Evolutionary conservation across 2,329 filamentous ascomycete genomes (phyloP).

Genomic region (Mollisiaceae sp.): DNA sequence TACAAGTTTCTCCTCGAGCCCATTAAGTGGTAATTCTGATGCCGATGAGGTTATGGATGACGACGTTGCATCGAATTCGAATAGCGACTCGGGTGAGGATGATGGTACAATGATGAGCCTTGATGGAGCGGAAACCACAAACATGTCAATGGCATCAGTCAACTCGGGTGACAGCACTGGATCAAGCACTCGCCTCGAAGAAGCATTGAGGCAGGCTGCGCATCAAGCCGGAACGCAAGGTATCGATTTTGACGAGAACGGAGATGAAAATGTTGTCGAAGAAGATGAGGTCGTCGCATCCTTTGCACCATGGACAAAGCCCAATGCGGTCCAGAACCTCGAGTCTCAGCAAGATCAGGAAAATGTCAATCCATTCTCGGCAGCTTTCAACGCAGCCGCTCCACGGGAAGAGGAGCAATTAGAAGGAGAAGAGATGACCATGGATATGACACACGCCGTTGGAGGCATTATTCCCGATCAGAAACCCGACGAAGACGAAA

Average conservation of each 20-base stretch:
- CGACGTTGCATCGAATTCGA: conserved; percentile 56
- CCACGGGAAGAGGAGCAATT: conserved; percentile 39
- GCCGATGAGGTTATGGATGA: conserved; percentile 52
- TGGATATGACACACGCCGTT: conserved; percentile 60
- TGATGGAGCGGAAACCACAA: conserved; percentile 70
- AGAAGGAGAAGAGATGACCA: conserved; percentile 51
- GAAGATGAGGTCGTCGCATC: conserved; percentile 75
- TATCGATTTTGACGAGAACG: conserved; percentile 59
- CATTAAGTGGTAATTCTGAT: conserved; percentile 68
- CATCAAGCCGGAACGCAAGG: conserved; percentile 76
- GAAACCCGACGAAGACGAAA: conserved; percentile 50
- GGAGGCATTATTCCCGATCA: conserved; percentile 53
- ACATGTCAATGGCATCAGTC: conserved; percentile 67
- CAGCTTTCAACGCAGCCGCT: conserved; percentile 31
- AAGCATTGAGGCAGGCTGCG: conserved; percentile 77
- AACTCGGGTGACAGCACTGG: conserved; percentile 63
- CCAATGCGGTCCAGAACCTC: conserved; percentile 47
- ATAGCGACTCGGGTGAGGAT: conserved; percentile 62
- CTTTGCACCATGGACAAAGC: conserved; percentile 74
- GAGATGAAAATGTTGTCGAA: conserved; percentile 55
- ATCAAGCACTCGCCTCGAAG: conserved; percentile 77
- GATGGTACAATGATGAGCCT: conserved; percentile 84
- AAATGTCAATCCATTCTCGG: conserved; percentile 53
- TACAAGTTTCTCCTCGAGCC: conserved; percentile 75
- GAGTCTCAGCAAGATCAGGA: conserved; percentile 50